Conservation (phyloP, 176 grass and related monocot species). For the Lolium perenne region DNA sequence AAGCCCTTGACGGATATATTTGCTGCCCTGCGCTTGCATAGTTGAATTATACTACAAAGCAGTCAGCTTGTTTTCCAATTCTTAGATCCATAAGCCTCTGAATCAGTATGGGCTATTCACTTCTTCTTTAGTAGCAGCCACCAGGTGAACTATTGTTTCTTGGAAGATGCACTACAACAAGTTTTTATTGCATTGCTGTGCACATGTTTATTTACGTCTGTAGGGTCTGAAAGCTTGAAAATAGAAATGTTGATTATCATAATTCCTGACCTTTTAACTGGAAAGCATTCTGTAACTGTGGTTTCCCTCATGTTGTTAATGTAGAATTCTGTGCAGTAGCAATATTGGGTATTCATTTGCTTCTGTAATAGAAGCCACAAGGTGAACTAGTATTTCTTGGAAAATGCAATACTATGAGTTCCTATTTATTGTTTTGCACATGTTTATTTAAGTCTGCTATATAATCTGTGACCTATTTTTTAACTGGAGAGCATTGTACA, state of each 20-base stretch:
- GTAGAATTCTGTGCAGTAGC: no score
- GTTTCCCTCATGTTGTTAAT: no score
- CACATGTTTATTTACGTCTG: neutral
- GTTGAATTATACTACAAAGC: neutral
- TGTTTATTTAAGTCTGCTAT: no score
- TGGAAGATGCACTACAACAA: neutral
- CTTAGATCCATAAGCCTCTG: neutral
- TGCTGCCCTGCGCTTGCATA: neutral
- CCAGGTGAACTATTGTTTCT: neutral
- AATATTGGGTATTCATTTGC: no score
- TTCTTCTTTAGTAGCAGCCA: neutral
- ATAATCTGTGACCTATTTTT: no score
- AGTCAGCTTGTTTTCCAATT: neutral
- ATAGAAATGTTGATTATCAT: neutral
- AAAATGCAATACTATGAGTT: no score
- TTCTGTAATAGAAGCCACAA: no score
- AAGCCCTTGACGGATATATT: neutral
- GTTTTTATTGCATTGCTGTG: neutral
- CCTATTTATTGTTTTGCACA: no score
- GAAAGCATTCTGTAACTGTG: neutral
- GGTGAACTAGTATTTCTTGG: no score
- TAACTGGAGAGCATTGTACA: no score
- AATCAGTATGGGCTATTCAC: neutral
- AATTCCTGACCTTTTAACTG: neutral
- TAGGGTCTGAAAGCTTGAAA: neutral